phyloP scores from a whole-genome alignment of 2,329 filamentous ascomycete species.

The Bipolaris zeicola region DNA sequence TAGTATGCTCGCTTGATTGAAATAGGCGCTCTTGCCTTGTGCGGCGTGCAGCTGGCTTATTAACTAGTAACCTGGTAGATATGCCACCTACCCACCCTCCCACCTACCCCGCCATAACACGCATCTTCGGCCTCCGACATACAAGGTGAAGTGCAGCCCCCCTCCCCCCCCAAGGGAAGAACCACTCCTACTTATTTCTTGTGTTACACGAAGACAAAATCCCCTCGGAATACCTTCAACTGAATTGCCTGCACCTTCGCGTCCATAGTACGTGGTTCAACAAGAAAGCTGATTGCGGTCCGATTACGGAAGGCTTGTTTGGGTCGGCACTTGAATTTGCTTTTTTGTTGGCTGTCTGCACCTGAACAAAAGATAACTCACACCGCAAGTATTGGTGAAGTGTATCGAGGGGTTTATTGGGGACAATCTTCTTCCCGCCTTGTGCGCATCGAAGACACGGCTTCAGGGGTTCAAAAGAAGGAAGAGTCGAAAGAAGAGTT shows the following conservation, averaged over 20 bases:
- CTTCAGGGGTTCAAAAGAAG: neutral
- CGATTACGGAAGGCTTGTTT: neutral
- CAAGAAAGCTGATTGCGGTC: neutral
- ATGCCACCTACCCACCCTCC: neutral
- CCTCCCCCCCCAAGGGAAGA: neutral
- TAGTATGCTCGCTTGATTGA: neutral
- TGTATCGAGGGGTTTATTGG: neutral
- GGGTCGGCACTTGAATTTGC: neutral
- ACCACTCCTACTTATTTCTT: neutral
- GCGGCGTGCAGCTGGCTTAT: neutral
- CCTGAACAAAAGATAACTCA: neutral
- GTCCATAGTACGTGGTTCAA: neutral
- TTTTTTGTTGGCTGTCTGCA: neutral
- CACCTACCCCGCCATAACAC: slow-evolving; percentile 1
- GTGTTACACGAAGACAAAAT: neutral
- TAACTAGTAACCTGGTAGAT: no score
- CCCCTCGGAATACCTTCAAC: neutral
- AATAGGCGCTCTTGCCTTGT: neutral
- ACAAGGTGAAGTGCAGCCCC: neutral
- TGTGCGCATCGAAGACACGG: neutral
- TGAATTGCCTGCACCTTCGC: neutral
- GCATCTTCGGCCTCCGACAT: slow-evolving; percentile 3
- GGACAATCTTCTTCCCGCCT: neutral
- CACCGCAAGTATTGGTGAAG: neutral
- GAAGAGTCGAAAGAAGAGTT: neutral